A percentile compares a stretch with the other conserved stretches of the same genome.
Conservation (phyloP, 2,329 filamentous ascomycete genomes). For the Neocatenulostroma microsporum region DNA sequence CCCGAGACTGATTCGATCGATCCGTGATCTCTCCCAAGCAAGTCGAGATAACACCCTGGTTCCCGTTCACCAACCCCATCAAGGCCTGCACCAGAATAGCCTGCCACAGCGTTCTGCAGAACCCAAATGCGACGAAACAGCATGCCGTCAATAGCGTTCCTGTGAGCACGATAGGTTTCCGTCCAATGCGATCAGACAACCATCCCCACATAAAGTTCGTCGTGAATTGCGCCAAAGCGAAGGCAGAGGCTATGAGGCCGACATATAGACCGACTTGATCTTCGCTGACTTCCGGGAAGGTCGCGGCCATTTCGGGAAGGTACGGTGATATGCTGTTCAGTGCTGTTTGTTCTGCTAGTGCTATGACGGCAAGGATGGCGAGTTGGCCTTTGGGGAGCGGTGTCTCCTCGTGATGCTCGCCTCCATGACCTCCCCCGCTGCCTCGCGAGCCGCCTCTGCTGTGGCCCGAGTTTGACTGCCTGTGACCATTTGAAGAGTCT, state of each 20-base stretch:
- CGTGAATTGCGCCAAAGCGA: conserved; percentile 83
- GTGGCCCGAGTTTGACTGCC: not conserved
- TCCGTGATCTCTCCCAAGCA: conserved; percentile 94
- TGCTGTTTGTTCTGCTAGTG: conserved; percentile 88
- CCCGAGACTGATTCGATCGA: conserved; percentile 83
- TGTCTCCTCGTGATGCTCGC: conserved; percentile 45
- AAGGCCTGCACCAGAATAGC: conserved; percentile 75
- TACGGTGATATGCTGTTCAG: conserved; percentile 96
- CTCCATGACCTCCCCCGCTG: not conserved
- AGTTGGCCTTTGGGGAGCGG: conserved; percentile 80
- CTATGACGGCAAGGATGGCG: conserved; percentile 75
- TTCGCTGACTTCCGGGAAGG: conserved; percentile 70
- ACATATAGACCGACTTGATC: conserved; percentile 77
- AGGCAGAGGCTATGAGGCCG: conserved; percentile 79
- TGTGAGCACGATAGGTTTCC: conserved; percentile 72
- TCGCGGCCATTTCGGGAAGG: conserved; percentile 81
- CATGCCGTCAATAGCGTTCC: conserved; percentile 75
- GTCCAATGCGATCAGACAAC: conserved; percentile 67
- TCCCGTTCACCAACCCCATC: conserved; percentile 92
- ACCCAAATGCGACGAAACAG: conserved; percentile 81
- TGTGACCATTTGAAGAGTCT: conserved; percentile 18
- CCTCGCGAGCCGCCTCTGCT: not conserved
- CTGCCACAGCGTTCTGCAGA: conserved; percentile 75
- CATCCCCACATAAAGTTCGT: conserved; percentile 92
- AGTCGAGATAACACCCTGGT: conserved; percentile 87